A percentile compares a stretch with the other conserved stretches of the same genome.
Evolutionary conservation across 1,284 basidiomycete genomes (phyloP).

Genomic region (Sporisorium iseilematis-ciliati): DNA sequence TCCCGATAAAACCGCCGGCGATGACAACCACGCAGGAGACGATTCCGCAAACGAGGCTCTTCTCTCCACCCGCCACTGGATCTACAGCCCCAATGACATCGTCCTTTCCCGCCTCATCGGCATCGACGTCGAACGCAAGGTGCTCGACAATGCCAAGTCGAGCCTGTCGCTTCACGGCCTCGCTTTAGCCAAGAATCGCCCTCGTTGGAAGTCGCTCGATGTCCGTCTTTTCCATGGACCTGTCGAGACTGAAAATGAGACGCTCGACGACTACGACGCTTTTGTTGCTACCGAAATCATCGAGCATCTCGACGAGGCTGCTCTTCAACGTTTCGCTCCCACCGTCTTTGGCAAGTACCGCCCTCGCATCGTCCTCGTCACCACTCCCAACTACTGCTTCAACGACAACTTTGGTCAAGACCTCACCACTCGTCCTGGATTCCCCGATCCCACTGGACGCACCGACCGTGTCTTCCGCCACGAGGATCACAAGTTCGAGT

Average conservation of each 20-base stretch:
- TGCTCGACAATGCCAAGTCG: conserved; percentile 47
- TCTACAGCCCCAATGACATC: conserved; percentile 48
- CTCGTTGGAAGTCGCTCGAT: conserved; percentile 53
- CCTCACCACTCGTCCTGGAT: conserved; percentile 71
- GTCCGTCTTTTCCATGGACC: conserved; percentile 75
- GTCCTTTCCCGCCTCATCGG: conserved; percentile 44
- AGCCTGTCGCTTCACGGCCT: conserved; percentile 49
- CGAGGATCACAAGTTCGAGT: conserved; percentile 91
- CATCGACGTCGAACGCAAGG: conserved; percentile 55
- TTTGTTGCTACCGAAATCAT: conserved; percentile 90
- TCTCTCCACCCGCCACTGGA: conserved; percentile 48
- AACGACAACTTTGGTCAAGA: conserved; percentile 79
- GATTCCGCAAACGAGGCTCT: conserved; percentile 20
- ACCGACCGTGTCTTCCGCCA: conserved; percentile 77
- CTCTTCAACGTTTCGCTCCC: conserved; percentile 83
- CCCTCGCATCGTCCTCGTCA: conserved; percentile 82
- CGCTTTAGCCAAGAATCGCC: conserved; percentile 43
- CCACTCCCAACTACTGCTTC: conserved; percentile 90
- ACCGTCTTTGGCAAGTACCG: conserved; percentile 85
- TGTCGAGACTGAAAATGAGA: conserved; percentile 80
- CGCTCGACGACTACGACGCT: conserved; percentile 81
- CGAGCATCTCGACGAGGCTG: conserved; percentile 82
- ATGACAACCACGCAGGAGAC: conserved; percentile 3
- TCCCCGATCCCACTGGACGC: conserved; percentile 82
- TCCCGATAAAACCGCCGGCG: not conserved